Evolutionary conservation across 2,329 filamentous ascomycete species (phyloP), one percentile per base, ranked within the genome.

Genomic region (Nemania sp.): DNA sequence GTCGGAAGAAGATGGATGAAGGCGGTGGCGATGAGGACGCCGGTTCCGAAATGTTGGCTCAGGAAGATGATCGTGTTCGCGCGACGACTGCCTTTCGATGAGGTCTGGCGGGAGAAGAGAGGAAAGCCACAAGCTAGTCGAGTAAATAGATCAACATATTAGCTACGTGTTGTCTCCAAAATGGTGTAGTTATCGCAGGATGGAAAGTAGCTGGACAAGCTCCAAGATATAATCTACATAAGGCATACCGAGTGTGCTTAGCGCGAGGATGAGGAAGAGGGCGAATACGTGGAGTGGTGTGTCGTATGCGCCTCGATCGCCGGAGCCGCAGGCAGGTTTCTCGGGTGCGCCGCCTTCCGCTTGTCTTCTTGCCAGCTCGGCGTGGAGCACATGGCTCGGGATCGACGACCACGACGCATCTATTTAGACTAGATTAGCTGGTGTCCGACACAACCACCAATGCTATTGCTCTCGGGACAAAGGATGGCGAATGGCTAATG

Each of bases 1-100:
- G 82, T 89, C 49, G 83, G 86, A 3, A 88, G 79, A 11, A 88
- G 77, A 73, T 93, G 89, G 22, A 93, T 89, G 66, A 94, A 94
- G 50, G 90, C 89, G 1, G 90, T 94, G 9, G 90, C 89, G 57
- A 94, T 86, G n/a, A 94, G 77, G 17, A 94, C 90, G 54, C 90
- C 90, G 1, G 90, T 94, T 66, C 90, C 88, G 61, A 90, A 88
- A 73, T 91, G 88, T 60, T 88, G 83, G 64, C 84, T 86, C 59
- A 86, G 75, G 68, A 88, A 87, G 59, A 88, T 78, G 63, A 88
- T 78, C 19, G 71, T 77, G 58, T 77, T 78, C 47, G 86, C 84
- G 49, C 80, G 80, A 46, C 77, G 79, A 50, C 84, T 77, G 17
- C 54, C 51, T 28, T 49, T 59, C 43, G 78, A 77, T 31, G 80